Percentiles rank a stretch among this genome's conserved stretches.
Conservation (phyloP, 139 green algal species). For the Coelastrella sp. region DNA sequence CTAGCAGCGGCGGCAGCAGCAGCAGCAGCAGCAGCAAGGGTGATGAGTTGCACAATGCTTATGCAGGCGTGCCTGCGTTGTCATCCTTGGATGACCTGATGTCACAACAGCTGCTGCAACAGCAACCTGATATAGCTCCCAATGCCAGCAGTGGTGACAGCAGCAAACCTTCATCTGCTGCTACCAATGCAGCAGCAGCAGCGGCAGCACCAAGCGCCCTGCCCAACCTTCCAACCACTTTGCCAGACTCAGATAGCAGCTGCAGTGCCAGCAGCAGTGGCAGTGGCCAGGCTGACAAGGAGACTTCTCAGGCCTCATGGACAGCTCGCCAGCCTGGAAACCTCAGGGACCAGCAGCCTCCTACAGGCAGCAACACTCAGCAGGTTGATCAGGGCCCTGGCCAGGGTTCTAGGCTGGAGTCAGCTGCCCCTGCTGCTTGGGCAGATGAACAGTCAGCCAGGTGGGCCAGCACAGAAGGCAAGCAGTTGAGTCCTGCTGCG, state of each 20-base stretch:
- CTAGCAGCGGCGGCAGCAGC: constrained; percentile 27
- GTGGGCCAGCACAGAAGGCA: constrained; percentile 16
- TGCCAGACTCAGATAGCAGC: not conserved
- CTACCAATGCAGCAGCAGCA: not conserved
- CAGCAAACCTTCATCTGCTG: not conserved
- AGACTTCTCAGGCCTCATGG: not conserved
- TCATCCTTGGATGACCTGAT: constrained; percentile 28
- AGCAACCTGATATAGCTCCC: not conserved
- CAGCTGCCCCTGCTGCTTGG: constrained; percentile 15
- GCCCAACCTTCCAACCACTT: not conserved
- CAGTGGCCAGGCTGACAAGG: too few relatives aligned
- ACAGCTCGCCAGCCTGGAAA: not conserved
- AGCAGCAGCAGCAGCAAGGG: constrained; percentile 33
- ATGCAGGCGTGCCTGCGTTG: not conserved
- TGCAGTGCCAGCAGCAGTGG: constrained; percentile 33
- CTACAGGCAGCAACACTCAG: not conserved
- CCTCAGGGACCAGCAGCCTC: not conserved
- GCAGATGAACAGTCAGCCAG: constrained; percentile 34
- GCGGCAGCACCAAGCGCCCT: not conserved
- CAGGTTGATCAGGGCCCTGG: not conserved
- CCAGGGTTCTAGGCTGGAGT: not conserved
- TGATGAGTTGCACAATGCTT: not conserved
- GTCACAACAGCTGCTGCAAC: not conserved
- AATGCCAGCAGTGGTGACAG: not conserved
- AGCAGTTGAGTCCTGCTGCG: constrained; percentile 18